A percentile compares a stretch with the other conserved stretches of the same genome.
These are phyloP conservation scores for Mortierella sp. DNA, from an alignment of 371 early-diverging fungal species.

Conservation along the genomic window DNA sequence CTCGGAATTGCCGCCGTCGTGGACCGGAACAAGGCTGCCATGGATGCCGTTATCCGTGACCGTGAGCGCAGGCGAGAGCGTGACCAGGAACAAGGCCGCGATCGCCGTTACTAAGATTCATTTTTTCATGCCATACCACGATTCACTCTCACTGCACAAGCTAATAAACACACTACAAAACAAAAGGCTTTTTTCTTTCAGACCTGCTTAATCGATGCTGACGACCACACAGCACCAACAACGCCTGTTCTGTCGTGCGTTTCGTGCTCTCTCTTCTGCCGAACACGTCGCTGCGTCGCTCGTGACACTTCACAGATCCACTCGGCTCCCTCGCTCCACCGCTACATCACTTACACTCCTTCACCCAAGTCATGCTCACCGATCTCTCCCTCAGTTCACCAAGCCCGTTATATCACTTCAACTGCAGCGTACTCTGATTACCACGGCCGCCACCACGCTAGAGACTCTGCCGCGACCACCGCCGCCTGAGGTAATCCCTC, in stretches of 20 bases:
- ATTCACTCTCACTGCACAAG: slow-evolving; percentile 2
- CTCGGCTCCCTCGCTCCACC: background rate
- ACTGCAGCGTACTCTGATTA: too few species aligned
- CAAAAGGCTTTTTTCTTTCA: too few species aligned
- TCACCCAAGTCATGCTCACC: too few species aligned
- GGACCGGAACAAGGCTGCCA: slow-evolving; percentile 49
- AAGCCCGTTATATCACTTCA: too few species aligned
- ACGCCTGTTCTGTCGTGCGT: slow-evolving; percentile 12
- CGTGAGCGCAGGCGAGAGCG: slow-evolving; percentile 41
- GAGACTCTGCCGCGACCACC: too few species aligned
- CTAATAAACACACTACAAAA: too few species aligned
- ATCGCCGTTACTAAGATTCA: slow-evolving; percentile 9
- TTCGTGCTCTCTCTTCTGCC: slow-evolving; percentile 8
- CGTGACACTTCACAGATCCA: background rate
- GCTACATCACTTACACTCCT: too few species aligned
- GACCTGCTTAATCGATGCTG: slow-evolving; percentile 7
- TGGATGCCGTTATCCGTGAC: slow-evolving; percentile 50
- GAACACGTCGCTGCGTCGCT: slow-evolving; percentile 22
- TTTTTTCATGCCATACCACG: background rate
- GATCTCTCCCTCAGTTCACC: too few species aligned
- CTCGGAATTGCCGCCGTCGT: slow-evolving; percentile 32
- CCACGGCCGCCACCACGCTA: too few species aligned
- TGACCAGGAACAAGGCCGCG: slow-evolving; percentile 20
- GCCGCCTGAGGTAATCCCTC: too few species aligned
- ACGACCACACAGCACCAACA: background rate